These are phyloP conservation scores for Aegle marmelos DNA, from an alignment of 345 rosid genomes.

Conservation along the genomic window DNA sequence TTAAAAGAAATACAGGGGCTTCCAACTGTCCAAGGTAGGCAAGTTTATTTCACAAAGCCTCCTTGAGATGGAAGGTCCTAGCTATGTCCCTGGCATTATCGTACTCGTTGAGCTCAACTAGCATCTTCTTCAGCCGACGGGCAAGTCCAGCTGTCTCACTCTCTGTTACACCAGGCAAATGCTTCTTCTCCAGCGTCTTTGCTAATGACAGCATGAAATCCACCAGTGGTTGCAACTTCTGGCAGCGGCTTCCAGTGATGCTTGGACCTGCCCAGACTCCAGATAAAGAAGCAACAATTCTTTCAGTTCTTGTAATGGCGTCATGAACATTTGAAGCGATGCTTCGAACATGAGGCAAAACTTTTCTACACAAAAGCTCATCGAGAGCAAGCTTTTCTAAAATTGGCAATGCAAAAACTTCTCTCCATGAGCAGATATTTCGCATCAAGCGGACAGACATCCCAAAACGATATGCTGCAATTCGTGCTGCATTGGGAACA, in stretches of 20 bases:
- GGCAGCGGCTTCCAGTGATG: conserved; percentile 57
- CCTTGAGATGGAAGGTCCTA: conserved; percentile 66
- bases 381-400: conserved; percentile 81
- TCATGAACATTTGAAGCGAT: conserved; percentile 79
- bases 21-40: not conserved
- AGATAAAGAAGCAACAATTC: conserved; percentile 66
- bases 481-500: conserved; percentile 76
- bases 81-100: conserved; percentile 75
- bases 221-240: conserved; percentile 77
- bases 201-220: conserved; percentile 54
- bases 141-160: conserved; percentile 69
- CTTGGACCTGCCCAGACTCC: conserved; percentile 80
- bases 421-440: conserved; percentile 91
- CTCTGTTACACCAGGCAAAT: conserved; percentile 44
- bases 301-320: conserved; percentile 78
- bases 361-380: conserved; percentile 74
- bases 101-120: conserved; percentile 83
- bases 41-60: conserved; percentile 54
- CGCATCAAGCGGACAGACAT: conserved; percentile 79
- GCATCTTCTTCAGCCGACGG: conserved; percentile 76
- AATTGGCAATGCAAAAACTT: conserved; percentile 71
- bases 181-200: conserved; percentile 58
- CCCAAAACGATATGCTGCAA: conserved; percentile 90
- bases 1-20: not conserved
- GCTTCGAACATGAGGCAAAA: conserved; percentile 80